Evolutionary conservation across 352 stramenopile species (phyloP), one percentile per base, ranked within the genome.

Genomic region (Pythium grandisporangium): DNA sequence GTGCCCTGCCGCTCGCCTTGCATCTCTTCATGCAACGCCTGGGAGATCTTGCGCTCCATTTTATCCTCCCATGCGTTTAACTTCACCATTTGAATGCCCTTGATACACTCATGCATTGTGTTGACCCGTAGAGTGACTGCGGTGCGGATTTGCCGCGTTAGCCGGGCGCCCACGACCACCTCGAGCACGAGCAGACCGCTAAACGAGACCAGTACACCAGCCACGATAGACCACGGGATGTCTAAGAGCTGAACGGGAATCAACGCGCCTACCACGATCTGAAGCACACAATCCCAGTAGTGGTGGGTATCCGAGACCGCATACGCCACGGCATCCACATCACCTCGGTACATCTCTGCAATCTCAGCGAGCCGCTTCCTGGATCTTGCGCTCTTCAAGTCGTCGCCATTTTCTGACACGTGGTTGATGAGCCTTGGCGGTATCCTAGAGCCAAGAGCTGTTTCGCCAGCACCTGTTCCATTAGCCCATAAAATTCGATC

Each of bases 51-150:
- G 16, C 6, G 10, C 25, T 47, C 7, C 30, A 53, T 42, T 22
- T 46, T 42, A 14, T 36, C 37, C 17, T 53, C 45, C 45, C 37
- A 53, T 12, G 29, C 45, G 14, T 41, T 53, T 4, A 53, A 11
- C 38, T 53, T 53, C 20, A 42, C 22, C 22, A 32, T 46, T 19
- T 41, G 27, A 17, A 52, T 52, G 19, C 37, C 34, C 23, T 26
- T 32, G 37, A 52, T 5, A 24, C 37, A 37, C 8, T 53, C 45
- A 27, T 42, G n/a, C 20, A 51, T 12, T 4, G 43, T 14, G 13
- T 49, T 41, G 7, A 49, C 8, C 6, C 27, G 27, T 14, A 8
- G 8, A 32, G 27, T 14, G 14, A 8, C 14, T 14, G 8, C 8
- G 14, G 27, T 14, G 14, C 27, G 27, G 8, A 32, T 32, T 32